Percentiles rank a stretch among this genome's conserved stretches.
Evolutionary conservation across 768 basidiomycete genomes (phyloP).

Genomic region (Arthromyces matolae): DNA sequence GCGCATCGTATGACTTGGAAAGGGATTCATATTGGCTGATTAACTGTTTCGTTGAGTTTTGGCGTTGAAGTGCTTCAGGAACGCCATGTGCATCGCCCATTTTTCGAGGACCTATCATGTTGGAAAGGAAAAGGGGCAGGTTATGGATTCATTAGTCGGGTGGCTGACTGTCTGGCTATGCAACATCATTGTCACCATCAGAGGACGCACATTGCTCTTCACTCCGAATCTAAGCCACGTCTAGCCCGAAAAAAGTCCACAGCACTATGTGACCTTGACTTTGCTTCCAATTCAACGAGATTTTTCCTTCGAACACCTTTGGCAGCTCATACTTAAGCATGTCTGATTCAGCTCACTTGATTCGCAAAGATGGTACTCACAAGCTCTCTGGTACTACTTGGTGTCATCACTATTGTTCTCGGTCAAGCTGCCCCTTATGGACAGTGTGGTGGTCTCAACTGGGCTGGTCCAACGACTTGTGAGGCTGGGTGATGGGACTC

Average conservation of each 20-base stretch:
- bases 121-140: not conserved
- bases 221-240: too few species aligned
- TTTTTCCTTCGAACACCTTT: not conserved
- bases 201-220: too few species aligned
- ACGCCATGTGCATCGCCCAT: conserved; percentile 8
- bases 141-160: not conserved
- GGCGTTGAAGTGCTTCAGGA: conserved; percentile 19
- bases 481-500: conserved; percentile 20
- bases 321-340: not conserved
- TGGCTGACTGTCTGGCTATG: too few species aligned
- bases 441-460: conserved; percentile 33
- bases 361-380: conserved; percentile 1
- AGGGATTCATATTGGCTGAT: conserved; percentile 54
- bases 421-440: conserved; percentile 21
- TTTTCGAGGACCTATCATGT: conserved; percentile 19
- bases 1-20: conserved; percentile 12
- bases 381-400: conserved; percentile 6
- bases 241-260: conserved; percentile 7
- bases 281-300: not conserved
- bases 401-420: conserved; percentile 5
- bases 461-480: conserved; percentile 33
- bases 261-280: not conserved
- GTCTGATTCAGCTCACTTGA: not conserved
- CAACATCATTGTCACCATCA: too few species aligned
- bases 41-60: conserved; percentile 46